A percentile compares a stretch with the other conserved stretches of the same genome.
These are phyloP conservation scores for Phoma sp. DNA, from an alignment of 2,329 filamentous ascomycete species.

Conservation along the genomic window DNA sequence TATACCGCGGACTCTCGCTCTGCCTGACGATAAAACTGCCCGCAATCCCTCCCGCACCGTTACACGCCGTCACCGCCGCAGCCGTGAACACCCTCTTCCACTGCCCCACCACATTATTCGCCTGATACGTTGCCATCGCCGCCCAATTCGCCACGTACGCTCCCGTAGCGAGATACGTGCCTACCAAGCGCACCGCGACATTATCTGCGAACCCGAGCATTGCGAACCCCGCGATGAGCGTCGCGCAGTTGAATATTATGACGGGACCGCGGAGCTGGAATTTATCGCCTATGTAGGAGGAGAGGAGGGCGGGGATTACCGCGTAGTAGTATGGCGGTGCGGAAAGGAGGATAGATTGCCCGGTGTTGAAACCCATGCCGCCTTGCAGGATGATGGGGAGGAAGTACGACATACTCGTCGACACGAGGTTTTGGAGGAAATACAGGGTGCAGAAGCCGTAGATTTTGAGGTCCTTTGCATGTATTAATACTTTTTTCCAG, in stretches of 20 bases:
- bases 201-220: constrained; percentile 69
- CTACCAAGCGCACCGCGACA: constrained; percentile 68
- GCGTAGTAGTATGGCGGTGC: constrained; percentile 74
- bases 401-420: constrained; percentile 71
- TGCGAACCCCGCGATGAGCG: constrained; percentile 68
- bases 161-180: constrained; percentile 71
- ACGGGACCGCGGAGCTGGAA: constrained; percentile 67
- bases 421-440: constrained; percentile 72
- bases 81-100: constrained; percentile 71
- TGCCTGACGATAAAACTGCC: constrained; percentile 71
- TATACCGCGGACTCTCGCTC: constrained; percentile 67
- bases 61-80: constrained; percentile 66
- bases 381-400: constrained; percentile 65
- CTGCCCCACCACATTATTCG: constrained; percentile 60
- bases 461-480: constrained; percentile 67
- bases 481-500: constrained; percentile 62
- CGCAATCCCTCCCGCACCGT: constrained; percentile 70
- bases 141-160: constrained; percentile 76
- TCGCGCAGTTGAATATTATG: constrained; percentile 70
- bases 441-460: constrained; percentile 71
- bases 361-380: constrained; percentile 55
- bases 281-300: constrained; percentile 68
- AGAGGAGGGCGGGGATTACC: constrained; percentile 68
- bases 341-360: constrained; percentile 64
- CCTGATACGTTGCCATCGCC: constrained; percentile 64